Evolutionary conservation across 1,284 basidiomycete genomes (phyloP), one percentile per base, ranked within the genome.

Genomic region (Ustilago crameri): DNA sequence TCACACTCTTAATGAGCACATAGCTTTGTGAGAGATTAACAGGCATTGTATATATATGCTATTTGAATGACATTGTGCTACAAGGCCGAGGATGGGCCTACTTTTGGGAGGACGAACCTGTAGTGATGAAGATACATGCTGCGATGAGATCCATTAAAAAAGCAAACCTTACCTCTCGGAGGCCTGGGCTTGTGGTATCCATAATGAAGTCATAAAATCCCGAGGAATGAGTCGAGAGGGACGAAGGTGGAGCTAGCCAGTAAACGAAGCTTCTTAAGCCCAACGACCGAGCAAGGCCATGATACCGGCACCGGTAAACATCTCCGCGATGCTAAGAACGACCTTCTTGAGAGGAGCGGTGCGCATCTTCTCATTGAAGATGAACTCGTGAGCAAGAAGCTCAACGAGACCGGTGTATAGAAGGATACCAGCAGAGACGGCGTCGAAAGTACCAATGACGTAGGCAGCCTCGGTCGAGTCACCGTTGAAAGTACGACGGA

Each of bases 271-370:
- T 22, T n/a, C 24, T 57, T 40, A 84, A 0, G 82, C 82, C 82
- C 83, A 84, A 47, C 71, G 62, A 23, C 83, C 84, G 17, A 86
- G 76, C 8, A 85, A 71, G 5, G 85, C 84, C 85, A 86, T 86
- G 42, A 86, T 38, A 17, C 82, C 85, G 0, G 84, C 84, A 15
- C 85, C 85, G 15, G 82, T 52, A 23, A 84, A 65, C 48, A 85
- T 82, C 57, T 82, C 81, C 32, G 62, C 30, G 9, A 85, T 60
- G 66, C 71, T 76, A 51, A 82, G 26, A 24, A 71, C 30, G 30
- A 82, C 78, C 54, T 81, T 80, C n/a, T 51, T 44, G 32, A 79
- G 56, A 5, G 84, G 78, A 34, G 83, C 76, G 38, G 62, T 78
- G 63, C 83, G 74, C 79, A 84, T 81, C 62, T 74, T 70, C 26